Evolutionary conservation across 2,329 filamentous ascomycete species (phyloP), one percentile per base, ranked within the genome.

Genomic region (Escovopsis weberi): DNA sequence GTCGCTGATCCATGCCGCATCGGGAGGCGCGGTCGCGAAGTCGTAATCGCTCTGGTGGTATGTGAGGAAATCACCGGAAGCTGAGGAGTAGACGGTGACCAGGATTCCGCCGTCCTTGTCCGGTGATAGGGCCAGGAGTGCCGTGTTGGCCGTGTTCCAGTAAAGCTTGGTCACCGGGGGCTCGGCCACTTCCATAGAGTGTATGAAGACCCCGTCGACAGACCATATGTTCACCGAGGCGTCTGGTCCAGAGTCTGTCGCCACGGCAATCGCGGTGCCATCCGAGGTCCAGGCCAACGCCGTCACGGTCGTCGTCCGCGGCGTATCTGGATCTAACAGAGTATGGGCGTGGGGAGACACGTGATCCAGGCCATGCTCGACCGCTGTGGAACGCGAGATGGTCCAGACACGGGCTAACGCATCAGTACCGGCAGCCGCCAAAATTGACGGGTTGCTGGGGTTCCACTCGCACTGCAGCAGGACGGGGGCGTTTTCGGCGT

Each of bases 371-470:
- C 57, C 57, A 37, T 58, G 53, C 41, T 63, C 62, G 47, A 65
- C 55, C 51, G 64, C 63, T 53, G 67, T 61, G 56, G 65, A 66
- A 69, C 70, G 71, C 59, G 72, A 70, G 52, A 80, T 60, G 48
- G 72, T 78, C 76, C 77, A 80, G 63, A 80, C 69, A 50, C 76
- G 75, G 67, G 76, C 77, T 74, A 80, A 74, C 63, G 76, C 74
- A 67, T 80, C 77, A 59, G 75, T 80, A 55, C 77, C 77, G 65
- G 74, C 75, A 68, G 75, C 75, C 61, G 75, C 77, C 68, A 81
- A 68, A 62, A 78, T 65, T 46, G 70, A 74, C 59, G 76, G 72
- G 66, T 80, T 70, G 61, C 59, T 68, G 52, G 77, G 77, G 67
- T 74, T 79, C 74, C 75, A 81, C 68, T 78, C 74, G 70, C 76